These are phyloP conservation scores for Blastocystis sp. DNA, from an alignment of 352 stramenopile genomes.

Conservation along the genomic window DNA sequence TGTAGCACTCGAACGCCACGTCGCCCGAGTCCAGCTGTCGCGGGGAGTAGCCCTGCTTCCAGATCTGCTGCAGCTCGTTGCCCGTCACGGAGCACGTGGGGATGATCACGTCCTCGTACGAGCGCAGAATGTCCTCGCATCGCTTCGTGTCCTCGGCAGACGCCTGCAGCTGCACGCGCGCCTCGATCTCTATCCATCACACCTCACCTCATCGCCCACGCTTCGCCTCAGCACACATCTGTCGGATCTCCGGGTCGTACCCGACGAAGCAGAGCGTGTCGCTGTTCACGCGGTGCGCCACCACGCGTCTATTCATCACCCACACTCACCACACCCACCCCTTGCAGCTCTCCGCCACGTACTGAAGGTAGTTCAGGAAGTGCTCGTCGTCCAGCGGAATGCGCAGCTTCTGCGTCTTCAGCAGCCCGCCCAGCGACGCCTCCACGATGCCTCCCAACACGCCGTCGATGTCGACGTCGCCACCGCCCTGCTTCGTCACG, in stretches of 20 bases:
- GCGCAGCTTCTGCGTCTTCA: constrained; percentile 18
- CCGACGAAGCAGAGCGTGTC: constrained; percentile 32
- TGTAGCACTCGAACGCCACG: constrained; percentile 16
- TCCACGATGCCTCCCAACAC: background rate
- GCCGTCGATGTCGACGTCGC: background rate
- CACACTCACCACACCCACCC: background rate
- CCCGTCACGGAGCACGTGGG: constrained; percentile 10
- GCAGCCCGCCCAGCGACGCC: background rate
- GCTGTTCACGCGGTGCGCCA: constrained; percentile 24
- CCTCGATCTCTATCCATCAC: background rate
- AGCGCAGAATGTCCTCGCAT: background rate
- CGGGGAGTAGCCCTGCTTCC: constrained; percentile 20
- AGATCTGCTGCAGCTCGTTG: constrained; percentile 12
- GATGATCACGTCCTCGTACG: constrained; percentile 1
- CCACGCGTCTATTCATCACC: background rate
- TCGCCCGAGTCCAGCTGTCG: constrained; percentile 40
- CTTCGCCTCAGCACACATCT: constrained; percentile 7
- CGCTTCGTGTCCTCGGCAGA: background rate
- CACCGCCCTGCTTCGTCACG: background rate
- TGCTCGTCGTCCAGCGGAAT: constrained; percentile 18
- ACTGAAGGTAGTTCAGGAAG: constrained; percentile 10
- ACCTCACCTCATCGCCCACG: background rate
- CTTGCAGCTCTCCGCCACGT: constrained; percentile 16
- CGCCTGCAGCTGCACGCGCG: background rate
- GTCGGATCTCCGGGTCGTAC: background rate